These are phyloP conservation scores for Hanseniaspora lachancei DNA, from an alignment of 805 yeast species.

Conservation along the genomic window DNA sequence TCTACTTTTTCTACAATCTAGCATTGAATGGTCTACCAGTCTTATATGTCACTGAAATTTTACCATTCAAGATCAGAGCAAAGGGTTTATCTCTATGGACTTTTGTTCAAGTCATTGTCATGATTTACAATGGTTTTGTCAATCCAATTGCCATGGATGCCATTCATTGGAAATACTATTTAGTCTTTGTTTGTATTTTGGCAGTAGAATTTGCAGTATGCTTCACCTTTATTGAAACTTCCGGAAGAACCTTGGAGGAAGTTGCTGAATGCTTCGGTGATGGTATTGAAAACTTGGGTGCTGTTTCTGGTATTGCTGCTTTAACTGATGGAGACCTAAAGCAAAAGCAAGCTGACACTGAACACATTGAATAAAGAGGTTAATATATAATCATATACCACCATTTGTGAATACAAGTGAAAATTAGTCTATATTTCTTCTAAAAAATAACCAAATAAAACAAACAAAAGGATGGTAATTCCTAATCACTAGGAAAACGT, in stretches of 20 bases:
- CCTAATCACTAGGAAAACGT: no score
- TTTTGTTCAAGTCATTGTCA: constrained; percentile 19
- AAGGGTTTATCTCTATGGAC: constrained; percentile 23
- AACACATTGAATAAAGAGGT: constrained; percentile 7
- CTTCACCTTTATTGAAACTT: constrained; percentile 29
- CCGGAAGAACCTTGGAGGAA: constrained; percentile 28
- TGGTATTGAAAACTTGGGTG: constrained; percentile 14
- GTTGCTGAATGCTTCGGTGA: constrained; percentile 29
- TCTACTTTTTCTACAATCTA: constrained; percentile 31
- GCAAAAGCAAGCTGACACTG: neutral
- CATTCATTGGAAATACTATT: constrained; percentile 28
- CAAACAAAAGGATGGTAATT: no score
- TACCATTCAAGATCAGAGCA: constrained; percentile 26
- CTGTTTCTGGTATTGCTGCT: constrained; percentile 7
- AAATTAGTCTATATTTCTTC: no score
- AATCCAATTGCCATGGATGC: constrained; percentile 30
- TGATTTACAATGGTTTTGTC: constrained; percentile 27
- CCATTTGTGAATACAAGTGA: neutral
- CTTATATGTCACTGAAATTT: constrained; percentile 34
- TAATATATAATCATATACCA: neutral
- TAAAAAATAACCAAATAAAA: no score
- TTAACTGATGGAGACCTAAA: constrained; percentile 10
- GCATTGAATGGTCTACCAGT: constrained; percentile 36
- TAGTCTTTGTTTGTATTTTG: constrained; percentile 26
- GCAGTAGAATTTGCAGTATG: constrained; percentile 24